Conservation (phyloP, 1,284 basidiomycete genomes). For the Lentinula novae-zelandiae region DNA sequence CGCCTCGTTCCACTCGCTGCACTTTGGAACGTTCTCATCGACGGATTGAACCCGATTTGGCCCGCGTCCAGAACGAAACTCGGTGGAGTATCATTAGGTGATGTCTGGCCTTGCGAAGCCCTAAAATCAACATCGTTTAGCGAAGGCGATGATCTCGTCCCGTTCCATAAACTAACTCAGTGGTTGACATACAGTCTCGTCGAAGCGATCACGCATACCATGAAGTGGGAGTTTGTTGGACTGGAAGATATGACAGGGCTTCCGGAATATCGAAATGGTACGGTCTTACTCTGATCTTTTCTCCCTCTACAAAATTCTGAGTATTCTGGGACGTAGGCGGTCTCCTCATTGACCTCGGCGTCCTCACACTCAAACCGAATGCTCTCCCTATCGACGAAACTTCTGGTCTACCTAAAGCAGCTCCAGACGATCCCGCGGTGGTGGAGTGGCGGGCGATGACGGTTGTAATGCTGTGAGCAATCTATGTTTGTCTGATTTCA, state of each 20-base stretch:
- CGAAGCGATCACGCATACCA: slow-evolving; percentile 74
- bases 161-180: slow-evolving; percentile 94
- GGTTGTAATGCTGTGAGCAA: slow-evolving; percentile 78
- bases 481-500: too few species aligned
- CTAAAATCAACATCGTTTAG: slow-evolving; percentile 32
- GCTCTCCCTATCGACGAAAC: slow-evolving; percentile 42
- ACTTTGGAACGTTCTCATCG: slow-evolving; percentile 82
- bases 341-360: slow-evolving; percentile 80
- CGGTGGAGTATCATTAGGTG: slow-evolving; percentile 71
- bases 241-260: slow-evolving; percentile 79
- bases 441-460: slow-evolving; percentile 97
- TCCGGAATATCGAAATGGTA: slow-evolving; percentile 89
- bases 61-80: slow-evolving; percentile 72
- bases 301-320: neutral
- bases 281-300: slow-evolving; percentile 11
- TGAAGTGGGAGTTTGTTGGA: slow-evolving; percentile 77
- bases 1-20: slow-evolving; percentile 53
- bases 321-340: slow-evolving; percentile 55
- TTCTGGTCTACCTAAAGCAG: slow-evolving; percentile 57
- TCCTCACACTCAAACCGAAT: slow-evolving; percentile 59
- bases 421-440: slow-evolving; percentile 82
- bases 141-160: slow-evolving; percentile 73
- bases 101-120: slow-evolving; percentile 83
- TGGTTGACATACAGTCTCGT: slow-evolving; percentile 91
- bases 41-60: slow-evolving; percentile 87